These are phyloP conservation scores for Lotus japonicus DNA, from an alignment of 306 rosid species.

Conservation along the genomic window DNA sequence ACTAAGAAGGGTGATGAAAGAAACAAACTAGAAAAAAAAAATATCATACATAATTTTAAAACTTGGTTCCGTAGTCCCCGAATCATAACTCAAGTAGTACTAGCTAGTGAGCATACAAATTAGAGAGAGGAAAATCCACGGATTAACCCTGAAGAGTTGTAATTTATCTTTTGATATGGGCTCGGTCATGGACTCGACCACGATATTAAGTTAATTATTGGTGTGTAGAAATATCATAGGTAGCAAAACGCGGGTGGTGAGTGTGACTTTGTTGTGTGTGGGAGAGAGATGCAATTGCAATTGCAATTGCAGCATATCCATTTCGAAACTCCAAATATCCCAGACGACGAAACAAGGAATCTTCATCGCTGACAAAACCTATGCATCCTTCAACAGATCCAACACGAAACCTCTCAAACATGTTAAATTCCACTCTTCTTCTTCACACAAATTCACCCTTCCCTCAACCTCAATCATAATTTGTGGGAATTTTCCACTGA, in stretches of 20 bases:
- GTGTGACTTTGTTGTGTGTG: neutral
- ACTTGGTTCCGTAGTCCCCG: no score
- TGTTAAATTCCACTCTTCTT: neutral
- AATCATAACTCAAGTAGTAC: no score
- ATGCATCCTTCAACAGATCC: conserved; percentile 13
- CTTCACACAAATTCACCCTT: neutral
- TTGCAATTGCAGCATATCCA: no score
- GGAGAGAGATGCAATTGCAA: no score
- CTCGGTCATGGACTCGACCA: no score
- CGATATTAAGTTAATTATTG: no score
- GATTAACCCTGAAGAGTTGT: no score
- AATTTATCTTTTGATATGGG: no score
- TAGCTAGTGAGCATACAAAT: no score
- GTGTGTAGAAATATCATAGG: conserved; percentile 1
- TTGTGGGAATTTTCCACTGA: neutral
- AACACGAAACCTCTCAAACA: neutral
- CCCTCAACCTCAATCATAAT: neutral
- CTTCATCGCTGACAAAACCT: conserved; percentile 34
- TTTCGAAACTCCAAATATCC: conserved; percentile 19
- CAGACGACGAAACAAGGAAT: conserved; percentile 41
- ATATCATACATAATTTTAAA: no score
- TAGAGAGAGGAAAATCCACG: no score
- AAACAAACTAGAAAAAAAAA: neutral
- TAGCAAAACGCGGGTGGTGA: conserved; percentile 34
- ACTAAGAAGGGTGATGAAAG: conserved; percentile 9